Base-by-base conservation (phyloP, 2,329 filamentous ascomycete genomes). In the Talaromyces sp. region DNA sequence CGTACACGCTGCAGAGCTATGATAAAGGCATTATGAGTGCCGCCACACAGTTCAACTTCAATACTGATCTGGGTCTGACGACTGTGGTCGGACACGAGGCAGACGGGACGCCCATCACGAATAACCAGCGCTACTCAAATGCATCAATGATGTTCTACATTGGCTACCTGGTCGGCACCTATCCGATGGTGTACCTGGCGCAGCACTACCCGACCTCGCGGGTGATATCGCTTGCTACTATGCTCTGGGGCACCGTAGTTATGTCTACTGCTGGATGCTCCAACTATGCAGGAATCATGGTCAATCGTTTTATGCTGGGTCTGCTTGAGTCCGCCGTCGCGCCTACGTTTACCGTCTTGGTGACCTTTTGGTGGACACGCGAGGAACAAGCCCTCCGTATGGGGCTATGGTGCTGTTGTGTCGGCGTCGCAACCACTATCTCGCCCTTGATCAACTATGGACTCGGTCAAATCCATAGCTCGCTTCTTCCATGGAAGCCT, bases 301-400 rank as follows among this genome's bases (percentile, higher is more conserved):
- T 76, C 0, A 78, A 75, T 46, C 75, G 80, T 0, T 79, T 81
- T 58, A 67, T 82, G 2, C 68, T 82, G 0, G 80, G 80, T 1
- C 63, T 76, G 0, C 80, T 82, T 19, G 80, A 82, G 65, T 77
- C 79, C 0, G 74, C 77, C 0, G 79, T 82, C 8, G 80, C 78
- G 0, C 79, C 80, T 0, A 77, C 77, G 12, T 81, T 81, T 57
- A 81, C 81, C 75, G 75, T 82, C 71, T 78, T 81, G 35, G 76
- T 81, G 1, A 71, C 74, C 3, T 80, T 80, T 72, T 83, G 79
- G 79, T 82, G 81, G 65, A 72, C 70, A 0, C 73, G 77, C 0
- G 69, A 75, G 6, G 76, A 81, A 2, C 79, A 81, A 57, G 80
- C 80, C 0, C 74, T 80, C 26, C 74, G 80, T 0, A 79, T 79